Conservation (phyloP, 306 rosid genomes). For the Nissolia schottii region DNA sequence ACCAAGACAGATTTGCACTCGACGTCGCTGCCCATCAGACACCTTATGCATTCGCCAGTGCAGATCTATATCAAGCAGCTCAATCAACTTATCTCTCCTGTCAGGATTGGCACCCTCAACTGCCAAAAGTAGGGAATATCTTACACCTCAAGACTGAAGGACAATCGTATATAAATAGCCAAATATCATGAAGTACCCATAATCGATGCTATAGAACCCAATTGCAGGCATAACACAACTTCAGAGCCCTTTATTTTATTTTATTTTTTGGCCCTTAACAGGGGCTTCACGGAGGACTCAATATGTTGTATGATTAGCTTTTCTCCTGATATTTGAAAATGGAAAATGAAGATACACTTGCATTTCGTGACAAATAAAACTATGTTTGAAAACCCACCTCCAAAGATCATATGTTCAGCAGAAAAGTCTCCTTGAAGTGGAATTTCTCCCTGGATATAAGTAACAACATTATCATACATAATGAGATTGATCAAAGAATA, state of each 20-base stretch:
- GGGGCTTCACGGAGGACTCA: neutral
- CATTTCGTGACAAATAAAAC: slow-evolving; percentile 21
- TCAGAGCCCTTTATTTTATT: neutral
- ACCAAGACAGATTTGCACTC: slow-evolving; percentile 98
- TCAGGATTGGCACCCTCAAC: slow-evolving; percentile 86
- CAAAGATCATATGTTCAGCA: slow-evolving; percentile 97
- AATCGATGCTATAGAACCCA: neutral
- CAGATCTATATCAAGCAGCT: slow-evolving; percentile 84
- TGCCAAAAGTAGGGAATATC: slow-evolving; percentile 34
- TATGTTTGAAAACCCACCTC: slow-evolving; percentile 52
- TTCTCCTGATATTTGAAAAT: slow-evolving; percentile 1
- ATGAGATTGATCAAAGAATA: slow-evolving; percentile 18
- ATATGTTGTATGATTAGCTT: neutral
- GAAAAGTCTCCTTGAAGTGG: slow-evolving; percentile 98
- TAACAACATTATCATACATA: slow-evolving; percentile 22
- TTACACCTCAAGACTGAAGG: slow-evolving; percentile 14
- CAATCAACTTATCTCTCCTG: slow-evolving; percentile 82
- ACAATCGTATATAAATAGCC: neutral
- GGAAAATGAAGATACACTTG: neutral
- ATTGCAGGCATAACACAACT: slow-evolving; percentile 1
- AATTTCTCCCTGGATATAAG: slow-evolving; percentile 74
- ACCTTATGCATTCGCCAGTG: slow-evolving; percentile 98
- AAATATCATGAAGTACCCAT: neutral
- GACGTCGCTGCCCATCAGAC: slow-evolving; percentile 94
- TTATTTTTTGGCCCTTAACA: neutral